Base-by-base conservation (phyloP, 2,329 filamentous ascomycete genomes). In the Talaromyces marneffei region DNA sequence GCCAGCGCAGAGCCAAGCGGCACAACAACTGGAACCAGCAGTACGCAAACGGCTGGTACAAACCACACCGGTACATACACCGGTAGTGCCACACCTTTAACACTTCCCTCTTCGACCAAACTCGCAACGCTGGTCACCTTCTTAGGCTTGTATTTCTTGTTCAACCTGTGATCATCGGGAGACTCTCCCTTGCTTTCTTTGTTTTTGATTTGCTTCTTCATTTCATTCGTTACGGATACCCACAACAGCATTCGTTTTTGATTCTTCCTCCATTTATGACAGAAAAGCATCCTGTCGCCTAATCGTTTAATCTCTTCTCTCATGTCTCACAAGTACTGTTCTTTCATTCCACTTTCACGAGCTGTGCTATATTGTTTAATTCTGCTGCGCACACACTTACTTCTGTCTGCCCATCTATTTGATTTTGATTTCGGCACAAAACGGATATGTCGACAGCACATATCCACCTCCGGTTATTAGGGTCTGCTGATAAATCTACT, bases 171-270 rank as follows among this genome's bases (percentile, higher is more conserved):
- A 60, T 53, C 14, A 23, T 23, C 40, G 18, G 8, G 23, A 52
- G 25, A 48, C 16, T 29, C 10, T 18, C 18, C 18, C 16, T 20
- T 37, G 16, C 20, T 37, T 40, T 2, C 29, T 27, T 20, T 18
- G 7, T 20, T 10, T 60, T 39, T 31, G 27, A 14, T 40, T 52
- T 31, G 31, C 35, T 50, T 23, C 37, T 46, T 37, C 57, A 55
- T 39, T 60, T 56, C 50, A 55, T 5, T 60, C 37, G 25, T 37
- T 60, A 42, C 52, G 58, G 58, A 60, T 60, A 60, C 58, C 58
- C 50, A 46, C 50, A 60, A 37, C 39, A 60, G 58, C 58, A 60
- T 52, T 60, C 50, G 42, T 55, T 55, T n/a, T 55, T 42, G 40
- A 55, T 48, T 25, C 25, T 27, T 44, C 9, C 23, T 3, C 10